Conservation (phyloP, 768 basidiomycete species). For the Pulveroboletus sp. region DNA sequence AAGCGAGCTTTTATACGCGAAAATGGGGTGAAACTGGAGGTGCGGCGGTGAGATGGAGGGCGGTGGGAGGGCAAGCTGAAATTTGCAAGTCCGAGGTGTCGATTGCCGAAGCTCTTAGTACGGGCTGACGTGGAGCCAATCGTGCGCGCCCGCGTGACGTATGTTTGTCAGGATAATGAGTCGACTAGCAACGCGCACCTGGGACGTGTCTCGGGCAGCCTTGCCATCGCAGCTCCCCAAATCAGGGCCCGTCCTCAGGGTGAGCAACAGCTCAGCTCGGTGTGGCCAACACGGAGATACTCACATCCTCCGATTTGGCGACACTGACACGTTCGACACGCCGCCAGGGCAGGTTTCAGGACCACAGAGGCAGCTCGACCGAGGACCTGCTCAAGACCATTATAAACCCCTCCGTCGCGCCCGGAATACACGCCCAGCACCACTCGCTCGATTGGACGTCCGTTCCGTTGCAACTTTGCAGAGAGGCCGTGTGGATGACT, state of each 20-base stretch:
- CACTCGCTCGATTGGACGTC: too few species aligned
- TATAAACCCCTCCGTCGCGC: too few species aligned
- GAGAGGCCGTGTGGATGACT: background rate
- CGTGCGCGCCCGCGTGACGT: background rate
- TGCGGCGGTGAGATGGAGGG: constrained; percentile 16
- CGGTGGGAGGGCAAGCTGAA: constrained; percentile 1
- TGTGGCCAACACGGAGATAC: background rate
- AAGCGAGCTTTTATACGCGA: constrained; percentile 24
- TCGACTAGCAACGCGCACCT: background rate
- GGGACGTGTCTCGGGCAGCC: background rate
- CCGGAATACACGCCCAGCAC: background rate
- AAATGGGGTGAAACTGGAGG: constrained; percentile 14
- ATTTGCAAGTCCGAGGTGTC: constrained; percentile 18
- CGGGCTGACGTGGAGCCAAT: constrained; percentile 12
- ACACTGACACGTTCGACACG: background rate
- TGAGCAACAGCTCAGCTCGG: too few species aligned
- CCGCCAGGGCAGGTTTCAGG: background rate
- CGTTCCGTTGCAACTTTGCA: background rate
- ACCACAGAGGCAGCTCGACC: background rate
- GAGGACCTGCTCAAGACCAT: background rate
- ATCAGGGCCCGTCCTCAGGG: too few species aligned
- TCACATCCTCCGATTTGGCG: background rate
- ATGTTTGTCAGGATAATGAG: background rate
- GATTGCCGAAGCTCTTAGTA: background rate
- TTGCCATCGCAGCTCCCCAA: too few species aligned